Percentiles rank a stretch among this genome's conserved stretches.
phyloP scores from a whole-genome alignment of 768 basidiomycete genomes.

The Cystofilobasidium ferigula region DNA sequence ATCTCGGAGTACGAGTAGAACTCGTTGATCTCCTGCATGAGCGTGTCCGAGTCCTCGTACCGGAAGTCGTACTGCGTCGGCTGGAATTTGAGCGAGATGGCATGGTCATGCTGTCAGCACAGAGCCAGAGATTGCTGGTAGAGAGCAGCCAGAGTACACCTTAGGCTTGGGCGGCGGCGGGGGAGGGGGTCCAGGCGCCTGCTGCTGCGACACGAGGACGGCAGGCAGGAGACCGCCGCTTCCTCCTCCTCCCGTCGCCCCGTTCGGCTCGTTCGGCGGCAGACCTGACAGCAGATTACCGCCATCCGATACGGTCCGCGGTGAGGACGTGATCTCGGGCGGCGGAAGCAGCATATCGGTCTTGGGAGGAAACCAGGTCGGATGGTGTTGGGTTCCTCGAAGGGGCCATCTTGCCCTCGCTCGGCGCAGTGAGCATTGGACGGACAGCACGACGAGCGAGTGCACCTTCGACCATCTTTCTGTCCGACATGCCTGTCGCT shows the following conservation, averaged over 20 bases:
- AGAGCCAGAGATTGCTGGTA: background rate
- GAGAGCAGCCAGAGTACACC: background rate
- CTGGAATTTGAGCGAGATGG: background rate
- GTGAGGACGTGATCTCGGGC: background rate
- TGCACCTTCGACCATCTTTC: too few species aligned
- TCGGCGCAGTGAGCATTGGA: too few species aligned
- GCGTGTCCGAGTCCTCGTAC: conserved; percentile 91
- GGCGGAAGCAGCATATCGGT: background rate
- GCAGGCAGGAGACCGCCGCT: background rate
- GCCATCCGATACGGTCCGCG: background rate
- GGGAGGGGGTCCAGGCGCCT: background rate
- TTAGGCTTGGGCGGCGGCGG: conserved; percentile 17
- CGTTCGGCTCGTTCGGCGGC: background rate
- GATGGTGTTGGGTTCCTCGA: too few species aligned
- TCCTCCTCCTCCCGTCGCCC: background rate
- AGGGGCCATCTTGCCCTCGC: too few species aligned
- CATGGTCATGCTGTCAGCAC: background rate
- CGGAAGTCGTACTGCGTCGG: conserved; percentile 61
- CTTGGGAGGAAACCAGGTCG: too few species aligned
- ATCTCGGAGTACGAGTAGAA: conserved; percentile 97
- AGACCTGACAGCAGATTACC: background rate
- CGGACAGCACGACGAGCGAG: too few species aligned
- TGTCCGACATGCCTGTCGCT: too few species aligned
- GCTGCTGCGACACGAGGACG: background rate
- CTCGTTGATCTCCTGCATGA: conserved; percentile 92